Conservation (phyloP, 306 rosid species). For the Dryas drummondii region DNA sequence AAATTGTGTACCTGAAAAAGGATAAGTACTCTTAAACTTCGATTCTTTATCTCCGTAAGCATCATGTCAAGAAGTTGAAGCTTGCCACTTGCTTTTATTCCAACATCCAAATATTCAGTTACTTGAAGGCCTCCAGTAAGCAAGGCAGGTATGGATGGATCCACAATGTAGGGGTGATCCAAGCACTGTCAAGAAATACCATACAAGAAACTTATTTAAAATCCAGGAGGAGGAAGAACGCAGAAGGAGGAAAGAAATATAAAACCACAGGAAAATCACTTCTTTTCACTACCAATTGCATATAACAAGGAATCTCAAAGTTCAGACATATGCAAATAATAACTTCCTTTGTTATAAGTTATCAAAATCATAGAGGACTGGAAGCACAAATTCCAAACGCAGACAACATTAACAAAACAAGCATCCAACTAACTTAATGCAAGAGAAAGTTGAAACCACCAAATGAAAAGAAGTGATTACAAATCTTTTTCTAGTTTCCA, state of each 20-base stretch:
- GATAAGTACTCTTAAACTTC: constrained; percentile 56
- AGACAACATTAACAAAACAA: background rate
- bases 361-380: background rate
- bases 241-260: background rate
- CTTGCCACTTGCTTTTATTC: constrained; percentile 82
- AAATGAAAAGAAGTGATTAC: background rate
- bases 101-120: constrained; percentile 52
- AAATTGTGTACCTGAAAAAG: constrained; percentile 67
- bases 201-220: constrained; percentile 7
- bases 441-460: background rate
- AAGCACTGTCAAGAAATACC: constrained; percentile 64
- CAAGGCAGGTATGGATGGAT: constrained; percentile 33
- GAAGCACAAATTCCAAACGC: background rate
- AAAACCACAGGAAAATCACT: background rate
- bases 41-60: constrained; percentile 68
- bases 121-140: constrained; percentile 48
- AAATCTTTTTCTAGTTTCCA: constrained; percentile 8
- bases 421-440: background rate
- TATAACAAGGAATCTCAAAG: constrained; percentile 4
- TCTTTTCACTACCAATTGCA: background rate
- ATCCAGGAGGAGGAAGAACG: background rate
- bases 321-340: background rate
- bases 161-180: constrained; percentile 75
- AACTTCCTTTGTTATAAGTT: background rate
- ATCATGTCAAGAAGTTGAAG: constrained; percentile 82